phyloP scores from a whole-genome alignment of 2,329 filamentous ascomycete species.

The Pseudocercospora ulei region DNA sequence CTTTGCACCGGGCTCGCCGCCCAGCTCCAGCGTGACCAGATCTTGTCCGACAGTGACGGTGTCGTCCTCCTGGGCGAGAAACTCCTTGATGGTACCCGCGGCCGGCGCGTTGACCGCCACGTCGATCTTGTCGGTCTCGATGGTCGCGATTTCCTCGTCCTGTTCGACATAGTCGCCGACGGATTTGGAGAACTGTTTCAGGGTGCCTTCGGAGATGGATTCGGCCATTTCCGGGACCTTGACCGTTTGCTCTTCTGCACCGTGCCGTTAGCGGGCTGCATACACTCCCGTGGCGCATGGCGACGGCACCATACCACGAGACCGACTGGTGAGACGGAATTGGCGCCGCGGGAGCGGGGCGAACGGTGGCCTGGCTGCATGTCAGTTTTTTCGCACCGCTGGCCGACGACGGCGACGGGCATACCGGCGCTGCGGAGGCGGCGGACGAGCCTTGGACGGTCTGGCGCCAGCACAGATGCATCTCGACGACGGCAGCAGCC shows the following conservation, averaged over 20 bases:
- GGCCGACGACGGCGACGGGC: too few species aligned
- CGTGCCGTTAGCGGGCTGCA: slow-evolving; percentile 13
- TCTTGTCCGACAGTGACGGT: slow-evolving; percentile 93
- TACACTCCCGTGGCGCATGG: background rate
- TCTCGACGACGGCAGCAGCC: slow-evolving; percentile 24
- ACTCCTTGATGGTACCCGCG: slow-evolving; percentile 81
- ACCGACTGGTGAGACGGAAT: slow-evolving; percentile 32
- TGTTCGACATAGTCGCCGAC: slow-evolving; percentile 88
- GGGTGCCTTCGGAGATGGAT: slow-evolving; percentile 91
- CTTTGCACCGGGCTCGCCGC: slow-evolving; percentile 50
- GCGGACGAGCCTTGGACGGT: slow-evolving; percentile 20
- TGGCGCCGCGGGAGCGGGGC: slow-evolving; percentile 27
- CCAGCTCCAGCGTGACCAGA: slow-evolving; percentile 73
- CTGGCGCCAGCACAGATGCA: slow-evolving; percentile 21
- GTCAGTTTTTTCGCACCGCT: slow-evolving; percentile 19
- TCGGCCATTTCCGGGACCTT: slow-evolving; percentile 98
- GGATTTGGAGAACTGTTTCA: slow-evolving; percentile 92
- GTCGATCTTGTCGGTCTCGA: slow-evolving; percentile 99
- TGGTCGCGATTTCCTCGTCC: slow-evolving; percentile 96
- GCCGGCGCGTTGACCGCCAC: slow-evolving; percentile 91
- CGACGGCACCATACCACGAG: slow-evolving; percentile 32
- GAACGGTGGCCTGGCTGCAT: slow-evolving; percentile 26
- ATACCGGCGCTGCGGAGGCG: slow-evolving; percentile 22
- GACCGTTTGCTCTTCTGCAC: slow-evolving; percentile 64
- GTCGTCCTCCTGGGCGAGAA: slow-evolving; percentile 85